Conservation (phyloP, 371 early-diverging fungal genomes). For the Phascolomyces articulosus region DNA sequence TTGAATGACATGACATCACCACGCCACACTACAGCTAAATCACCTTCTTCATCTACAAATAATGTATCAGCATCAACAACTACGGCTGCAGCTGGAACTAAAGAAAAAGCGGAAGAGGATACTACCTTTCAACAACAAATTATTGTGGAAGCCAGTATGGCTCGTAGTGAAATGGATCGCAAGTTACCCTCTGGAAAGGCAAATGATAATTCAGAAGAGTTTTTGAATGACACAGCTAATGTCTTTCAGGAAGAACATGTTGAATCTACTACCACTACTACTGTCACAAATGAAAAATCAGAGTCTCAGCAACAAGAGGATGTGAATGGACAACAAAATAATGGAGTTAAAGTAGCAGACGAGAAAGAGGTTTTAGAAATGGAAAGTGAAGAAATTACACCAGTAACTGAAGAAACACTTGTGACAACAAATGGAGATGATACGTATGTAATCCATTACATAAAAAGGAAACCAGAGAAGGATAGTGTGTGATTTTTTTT, state of each 20-base stretch:
- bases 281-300: neutral
- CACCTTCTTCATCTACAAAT: neutral
- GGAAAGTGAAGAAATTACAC: neutral
- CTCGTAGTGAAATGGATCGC: slow-evolving; percentile 48
- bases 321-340: neutral
- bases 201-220: slow-evolving; percentile 48
- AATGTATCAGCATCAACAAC: neutral
- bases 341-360: neutral
- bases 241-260: slow-evolving; percentile 44
- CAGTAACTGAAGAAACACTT: no score
- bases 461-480: neutral
- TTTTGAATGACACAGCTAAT: slow-evolving; percentile 48
- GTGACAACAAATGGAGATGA: neutral
- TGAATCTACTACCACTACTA: neutral
- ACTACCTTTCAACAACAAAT: slow-evolving; percentile 46
- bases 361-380: slow-evolving; percentile 6
- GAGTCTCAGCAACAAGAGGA: neutral
- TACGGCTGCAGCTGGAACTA: neutral
- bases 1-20: slow-evolving; percentile 6
- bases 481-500: neutral
- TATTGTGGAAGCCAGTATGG: slow-evolving; percentile 53
- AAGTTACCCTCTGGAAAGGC: slow-evolving; percentile 37
- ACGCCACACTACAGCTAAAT: neutral
- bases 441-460: neutral
- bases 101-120: neutral